Base-by-base conservation (phyloP, 345 rosid species). In the Acer campestre region DNA sequence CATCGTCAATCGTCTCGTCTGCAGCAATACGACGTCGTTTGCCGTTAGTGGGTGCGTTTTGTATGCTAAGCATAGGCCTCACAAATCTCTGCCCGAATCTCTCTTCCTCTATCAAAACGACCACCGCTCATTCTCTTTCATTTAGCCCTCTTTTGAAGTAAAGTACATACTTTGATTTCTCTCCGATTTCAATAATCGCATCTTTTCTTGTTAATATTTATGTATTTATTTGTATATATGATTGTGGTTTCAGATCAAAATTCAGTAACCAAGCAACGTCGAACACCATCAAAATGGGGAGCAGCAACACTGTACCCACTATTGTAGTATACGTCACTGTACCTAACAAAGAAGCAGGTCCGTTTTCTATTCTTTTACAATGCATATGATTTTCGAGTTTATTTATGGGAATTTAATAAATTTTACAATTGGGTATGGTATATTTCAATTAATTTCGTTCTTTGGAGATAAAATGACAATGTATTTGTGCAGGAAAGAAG, bases 261-360 rank as follows among this genome's bases (percentile, higher is more conserved):
- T 82, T 86, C 46, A 71, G 94, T 38, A 79, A 75, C 48, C 81
- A 76, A 67, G 75, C 55, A 56, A 55, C 63, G 71, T 69, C 14
- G 31, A 81, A 25, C 59, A 66, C 82, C 59, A 84, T 81, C 75
- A 88, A 76, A 84, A 92, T 93, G 98, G 92, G 84, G 27, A 79
- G 70, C 65, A 70, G 86, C 82, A 80, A 81, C 73, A 82, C 85
- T 67, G 98, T 92, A 62, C 93, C 93, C 16, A 91, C 93, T 77
- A 87, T 92, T 74, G 98, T 92, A 10, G 97, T 95, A 59, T 95
- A 92, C 72, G 95, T 93, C 70, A 93, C 97, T 75, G 99, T 93
- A 31, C 96, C 98, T 6, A 92, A 87, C 80, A 89, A 88, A 84
- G 98, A 95, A 79, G 89, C 94, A 81, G 98, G 99, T 93, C 6